These are phyloP conservation scores for Apiospora koreana DNA, from an alignment of 2,329 filamentous ascomycete species.

Conservation along the genomic window DNA sequence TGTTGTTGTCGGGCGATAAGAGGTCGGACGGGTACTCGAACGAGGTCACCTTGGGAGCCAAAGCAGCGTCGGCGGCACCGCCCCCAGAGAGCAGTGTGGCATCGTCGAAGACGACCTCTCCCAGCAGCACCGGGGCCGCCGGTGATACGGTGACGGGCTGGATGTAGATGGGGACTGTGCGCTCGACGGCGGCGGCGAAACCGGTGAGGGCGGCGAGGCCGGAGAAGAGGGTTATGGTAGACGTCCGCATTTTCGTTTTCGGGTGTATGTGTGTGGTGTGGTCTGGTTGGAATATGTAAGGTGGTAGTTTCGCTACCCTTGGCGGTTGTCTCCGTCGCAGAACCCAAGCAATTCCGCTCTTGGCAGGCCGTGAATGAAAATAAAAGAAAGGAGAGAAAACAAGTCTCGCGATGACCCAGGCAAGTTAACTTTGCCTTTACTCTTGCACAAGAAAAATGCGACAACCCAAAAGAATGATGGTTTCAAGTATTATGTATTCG, in stretches of 20 bases:
- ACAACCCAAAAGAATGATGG: neutral
- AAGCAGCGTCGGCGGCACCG: neutral
- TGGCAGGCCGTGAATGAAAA: neutral
- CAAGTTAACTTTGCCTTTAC: neutral
- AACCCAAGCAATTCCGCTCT: neutral
- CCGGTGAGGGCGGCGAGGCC: slow-evolving; percentile 44
- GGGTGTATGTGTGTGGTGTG: neutral
- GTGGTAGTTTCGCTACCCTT: neutral
- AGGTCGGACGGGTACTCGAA: slow-evolving; percentile 56
- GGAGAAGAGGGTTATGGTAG: slow-evolving; percentile 36
- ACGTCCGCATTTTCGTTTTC: slow-evolving; percentile 41
- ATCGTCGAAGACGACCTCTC: slow-evolving; percentile 60
- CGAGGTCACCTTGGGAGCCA: slow-evolving; percentile 40
- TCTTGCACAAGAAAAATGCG: neutral
- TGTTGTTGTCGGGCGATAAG: slow-evolving; percentile 38
- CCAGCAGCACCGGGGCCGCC: slow-evolving; percentile 46
- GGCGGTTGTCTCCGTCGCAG: neutral
- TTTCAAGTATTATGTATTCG: neutral
- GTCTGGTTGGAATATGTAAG: neutral
- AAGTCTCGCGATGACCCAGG: neutral
- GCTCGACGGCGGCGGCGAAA: slow-evolving; percentile 38
- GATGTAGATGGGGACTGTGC: slow-evolving; percentile 54
- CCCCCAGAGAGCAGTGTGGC: slow-evolving; percentile 41
- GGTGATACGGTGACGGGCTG: slow-evolving; percentile 46
- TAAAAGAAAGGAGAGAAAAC: neutral